phyloP scores from a whole-genome alignment of 345 rosid genomes.

The Moricandia arvensis region DNA sequence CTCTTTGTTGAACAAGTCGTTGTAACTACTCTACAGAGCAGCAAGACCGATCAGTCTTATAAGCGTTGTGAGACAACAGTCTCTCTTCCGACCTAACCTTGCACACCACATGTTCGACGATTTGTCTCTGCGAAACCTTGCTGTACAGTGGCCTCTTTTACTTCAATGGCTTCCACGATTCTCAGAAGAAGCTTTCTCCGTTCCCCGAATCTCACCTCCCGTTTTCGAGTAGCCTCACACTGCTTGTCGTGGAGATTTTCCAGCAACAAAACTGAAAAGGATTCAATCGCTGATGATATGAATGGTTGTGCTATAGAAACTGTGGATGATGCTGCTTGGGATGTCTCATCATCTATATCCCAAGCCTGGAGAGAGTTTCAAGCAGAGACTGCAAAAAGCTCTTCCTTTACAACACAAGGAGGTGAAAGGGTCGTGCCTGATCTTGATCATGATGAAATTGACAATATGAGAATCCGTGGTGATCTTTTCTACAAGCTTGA shows the following conservation, averaged over 20 bases:
- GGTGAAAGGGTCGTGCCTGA: constrained; percentile 31
- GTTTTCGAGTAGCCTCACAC: constrained; percentile 24
- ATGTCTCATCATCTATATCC: constrained; percentile 58
- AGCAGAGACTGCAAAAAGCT: constrained; percentile 1
- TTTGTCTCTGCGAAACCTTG: constrained; percentile 25
- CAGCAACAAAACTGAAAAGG: constrained; percentile 2
- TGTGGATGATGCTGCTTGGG: constrained; percentile 75
- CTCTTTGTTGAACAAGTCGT: neutral
- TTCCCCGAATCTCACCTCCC: neutral
- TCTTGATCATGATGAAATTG: constrained; percentile 64
- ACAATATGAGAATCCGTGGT: constrained; percentile 74
- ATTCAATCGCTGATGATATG: neutral
- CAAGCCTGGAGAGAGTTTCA: constrained; percentile 46
- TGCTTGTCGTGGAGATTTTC: constrained; percentile 35
- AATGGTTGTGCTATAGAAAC: constrained; percentile 54
- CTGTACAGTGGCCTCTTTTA: neutral
- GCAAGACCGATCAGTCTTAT: neutral
- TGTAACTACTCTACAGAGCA: neutral
- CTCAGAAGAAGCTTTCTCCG: constrained; percentile 32
- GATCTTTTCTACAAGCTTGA: constrained; percentile 85
- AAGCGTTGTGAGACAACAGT: neutral
- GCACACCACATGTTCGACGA: constrained; percentile 35
- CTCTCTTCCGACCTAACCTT: neutral
- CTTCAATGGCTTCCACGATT: constrained; percentile 33
- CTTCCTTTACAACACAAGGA: constrained; percentile 17